Conservation (phyloP, 2,329 filamentous ascomycete species). For the Thelonectria rubi region DNA sequence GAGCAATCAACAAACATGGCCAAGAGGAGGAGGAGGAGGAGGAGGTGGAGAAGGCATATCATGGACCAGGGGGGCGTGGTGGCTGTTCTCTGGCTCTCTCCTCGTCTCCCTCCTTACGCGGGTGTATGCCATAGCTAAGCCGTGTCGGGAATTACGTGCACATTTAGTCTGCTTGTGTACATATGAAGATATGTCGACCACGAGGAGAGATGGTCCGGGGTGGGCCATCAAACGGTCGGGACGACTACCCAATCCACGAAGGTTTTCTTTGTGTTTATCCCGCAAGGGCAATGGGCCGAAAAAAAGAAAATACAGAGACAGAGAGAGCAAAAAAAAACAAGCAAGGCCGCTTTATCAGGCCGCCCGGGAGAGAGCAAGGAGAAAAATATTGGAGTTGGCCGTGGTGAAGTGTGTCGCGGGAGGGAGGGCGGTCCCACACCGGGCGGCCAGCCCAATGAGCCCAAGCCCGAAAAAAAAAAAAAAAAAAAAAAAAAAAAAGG, state of each 20-base stretch:
- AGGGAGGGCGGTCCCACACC: slow-evolving; percentile 6
- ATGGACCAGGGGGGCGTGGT: background rate
- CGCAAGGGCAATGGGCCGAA: slow-evolving; percentile 37
- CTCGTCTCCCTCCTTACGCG: background rate
- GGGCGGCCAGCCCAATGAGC: background rate
- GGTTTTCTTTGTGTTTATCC: slow-evolving; percentile 6
- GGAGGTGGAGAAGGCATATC: background rate
- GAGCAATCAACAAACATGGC: background rate
- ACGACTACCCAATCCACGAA: slow-evolving; percentile 51
- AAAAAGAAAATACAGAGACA: background rate
- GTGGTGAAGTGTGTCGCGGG: slow-evolving; percentile 3
- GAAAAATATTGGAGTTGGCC: slow-evolving; percentile 2
- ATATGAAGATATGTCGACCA: background rate
- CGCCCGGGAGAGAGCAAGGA: background rate
- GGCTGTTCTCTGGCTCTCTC: background rate
- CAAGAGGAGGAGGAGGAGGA: background rate
- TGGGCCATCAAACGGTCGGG: slow-evolving; percentile 49
- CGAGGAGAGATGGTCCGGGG: slow-evolving; percentile 33
- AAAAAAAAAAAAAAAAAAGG: slow-evolving; percentile 39
- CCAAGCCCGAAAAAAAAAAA: slow-evolving; percentile 23
- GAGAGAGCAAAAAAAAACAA: background rate
- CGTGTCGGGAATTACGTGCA: background rate
- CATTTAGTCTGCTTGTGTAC: background rate
- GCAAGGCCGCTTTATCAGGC: background rate
- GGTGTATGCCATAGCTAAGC: slow-evolving; percentile 3